Conservation (phyloP, 2,329 filamentous ascomycete species). For the Fusarium odoratissimum region DNA sequence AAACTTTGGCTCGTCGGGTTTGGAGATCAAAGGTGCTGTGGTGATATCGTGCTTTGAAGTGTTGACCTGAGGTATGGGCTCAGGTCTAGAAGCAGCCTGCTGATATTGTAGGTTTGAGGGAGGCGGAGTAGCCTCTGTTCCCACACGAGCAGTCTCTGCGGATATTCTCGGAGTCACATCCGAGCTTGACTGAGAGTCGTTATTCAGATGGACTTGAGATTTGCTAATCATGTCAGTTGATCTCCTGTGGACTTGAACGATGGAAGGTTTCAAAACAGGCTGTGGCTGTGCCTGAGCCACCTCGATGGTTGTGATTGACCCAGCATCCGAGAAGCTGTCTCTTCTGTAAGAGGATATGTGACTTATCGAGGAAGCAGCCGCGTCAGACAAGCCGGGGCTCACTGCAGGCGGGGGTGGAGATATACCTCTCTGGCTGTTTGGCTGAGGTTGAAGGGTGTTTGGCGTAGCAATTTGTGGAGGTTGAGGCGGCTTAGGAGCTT, state of each 20-base stretch:
- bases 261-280: conserved; percentile 41
- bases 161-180: conserved; percentile 25
- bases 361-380: conserved; percentile 23
- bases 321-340: conserved; percentile 42
- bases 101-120: conserved; percentile 10
- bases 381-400: conserved; percentile 33
- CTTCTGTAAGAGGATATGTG: conserved; percentile 28
- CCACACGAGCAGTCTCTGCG: conserved; percentile 2
- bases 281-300: conserved; percentile 43
- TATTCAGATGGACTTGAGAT: conserved; percentile 15
- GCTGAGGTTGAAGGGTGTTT: background rate
- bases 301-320: conserved; percentile 42
- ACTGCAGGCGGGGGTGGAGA: conserved; percentile 18
- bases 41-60: background rate
- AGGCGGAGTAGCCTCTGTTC: background rate
- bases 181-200: conserved; percentile 8
- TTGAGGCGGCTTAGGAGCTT: background rate
- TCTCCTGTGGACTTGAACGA: conserved; percentile 40
- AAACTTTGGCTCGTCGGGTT: conserved; percentile 1
- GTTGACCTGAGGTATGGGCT: background rate
- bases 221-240: conserved; percentile 37
- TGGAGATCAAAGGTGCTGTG: conserved; percentile 21
- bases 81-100: background rate
- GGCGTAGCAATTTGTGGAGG: background rate
- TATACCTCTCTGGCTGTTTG: background rate